Conservation (phyloP, 1,139 yeast species). For the Meyerozyma elateridarum region DNA sequence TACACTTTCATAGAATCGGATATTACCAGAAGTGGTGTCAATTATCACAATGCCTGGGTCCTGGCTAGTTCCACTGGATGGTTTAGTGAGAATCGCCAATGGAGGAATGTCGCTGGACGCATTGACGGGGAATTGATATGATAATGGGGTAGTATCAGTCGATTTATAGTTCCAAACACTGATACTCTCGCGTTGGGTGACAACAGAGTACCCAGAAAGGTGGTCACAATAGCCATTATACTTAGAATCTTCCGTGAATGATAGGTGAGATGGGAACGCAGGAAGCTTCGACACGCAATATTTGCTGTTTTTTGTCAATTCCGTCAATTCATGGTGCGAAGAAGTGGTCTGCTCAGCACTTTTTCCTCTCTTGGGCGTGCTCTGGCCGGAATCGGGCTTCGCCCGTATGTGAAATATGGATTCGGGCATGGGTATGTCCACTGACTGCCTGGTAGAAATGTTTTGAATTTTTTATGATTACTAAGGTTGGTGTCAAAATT, state of each 20-base stretch:
- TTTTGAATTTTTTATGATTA: background rate
- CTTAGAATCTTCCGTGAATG: conserved; percentile 13
- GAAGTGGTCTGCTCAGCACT: background rate
- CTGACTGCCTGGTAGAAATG: background rate
- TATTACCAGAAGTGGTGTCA: conserved; percentile 49
- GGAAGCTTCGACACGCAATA: conserved; percentile 61
- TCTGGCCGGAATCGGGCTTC: background rate
- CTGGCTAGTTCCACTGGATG: conserved; percentile 49
- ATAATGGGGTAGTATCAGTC: conserved; percentile 54
- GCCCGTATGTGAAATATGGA: conserved; percentile 2
- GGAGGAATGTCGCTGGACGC: conserved; percentile 32
- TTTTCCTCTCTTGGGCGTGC: conserved; percentile 2
- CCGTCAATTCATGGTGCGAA: conserved; percentile 18
- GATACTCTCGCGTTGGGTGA: conserved; percentile 46
- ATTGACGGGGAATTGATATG: conserved; percentile 42
- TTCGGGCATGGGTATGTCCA: background rate
- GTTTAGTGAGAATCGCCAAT: conserved; percentile 61
- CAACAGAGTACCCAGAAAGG: conserved; percentile 50
- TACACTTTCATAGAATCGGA: conserved; percentile 63
- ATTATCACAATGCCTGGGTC: conserved; percentile 72
- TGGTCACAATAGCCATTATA: conserved; percentile 53
- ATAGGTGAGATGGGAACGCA: conserved; percentile 48
- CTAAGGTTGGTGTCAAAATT: background rate
- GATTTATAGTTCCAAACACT: conserved; percentile 71
- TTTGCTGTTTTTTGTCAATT: conserved; percentile 55